Evolutionary conservation across 805 yeast species (phyloP).

Genomic region (Cyberlindnera bimundalis): DNA sequence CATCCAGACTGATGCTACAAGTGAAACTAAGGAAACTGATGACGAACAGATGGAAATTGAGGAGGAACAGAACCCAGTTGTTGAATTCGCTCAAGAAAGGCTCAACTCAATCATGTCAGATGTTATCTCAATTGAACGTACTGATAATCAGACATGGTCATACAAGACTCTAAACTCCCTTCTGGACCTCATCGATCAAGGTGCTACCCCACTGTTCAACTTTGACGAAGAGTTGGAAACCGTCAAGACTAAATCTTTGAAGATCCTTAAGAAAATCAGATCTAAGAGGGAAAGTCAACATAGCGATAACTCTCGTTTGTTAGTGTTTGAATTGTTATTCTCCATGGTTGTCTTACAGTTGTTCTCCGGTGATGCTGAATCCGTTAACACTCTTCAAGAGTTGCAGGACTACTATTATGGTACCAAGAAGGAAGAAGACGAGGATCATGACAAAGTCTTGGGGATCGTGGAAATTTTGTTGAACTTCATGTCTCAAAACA

Average conservation of each 20-base stretch:
- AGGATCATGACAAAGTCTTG: constrained; percentile 42
- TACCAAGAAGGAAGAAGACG: constrained; percentile 39
- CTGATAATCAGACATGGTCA: constrained; percentile 58
- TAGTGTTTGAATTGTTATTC: constrained; percentile 71
- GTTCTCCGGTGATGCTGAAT: constrained; percentile 72
- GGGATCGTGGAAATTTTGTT: constrained; percentile 57
- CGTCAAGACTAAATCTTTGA: constrained; percentile 47
- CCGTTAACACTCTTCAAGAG: constrained; percentile 72
- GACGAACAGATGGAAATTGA: constrained; percentile 10
- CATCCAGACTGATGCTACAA: constrained; percentile 17
- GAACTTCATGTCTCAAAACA: constrained; percentile 54
- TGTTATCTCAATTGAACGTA: constrained; percentile 42
- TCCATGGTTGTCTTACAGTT: constrained; percentile 77
- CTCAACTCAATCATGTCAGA: constrained; percentile 66
- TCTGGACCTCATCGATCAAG: constrained; percentile 25
- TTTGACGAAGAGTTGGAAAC: constrained; percentile 58
- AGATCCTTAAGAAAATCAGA: constrained; percentile 43
- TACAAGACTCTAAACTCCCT: constrained; percentile 43
- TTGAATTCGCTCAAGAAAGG: constrained; percentile 52
- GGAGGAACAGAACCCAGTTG: constrained; percentile 29
- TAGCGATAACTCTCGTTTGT: constrained; percentile 36
- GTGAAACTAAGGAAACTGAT: constrained; percentile 8
- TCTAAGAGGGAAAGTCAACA: constrained; percentile 32
- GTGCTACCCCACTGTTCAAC: constrained; percentile 30
- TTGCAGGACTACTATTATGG: constrained; percentile 56